Evolutionary conservation across 305 asterid species (phyloP), one percentile per base, ranked within the genome.

Genomic region (Caryopteris hybrid): DNA sequence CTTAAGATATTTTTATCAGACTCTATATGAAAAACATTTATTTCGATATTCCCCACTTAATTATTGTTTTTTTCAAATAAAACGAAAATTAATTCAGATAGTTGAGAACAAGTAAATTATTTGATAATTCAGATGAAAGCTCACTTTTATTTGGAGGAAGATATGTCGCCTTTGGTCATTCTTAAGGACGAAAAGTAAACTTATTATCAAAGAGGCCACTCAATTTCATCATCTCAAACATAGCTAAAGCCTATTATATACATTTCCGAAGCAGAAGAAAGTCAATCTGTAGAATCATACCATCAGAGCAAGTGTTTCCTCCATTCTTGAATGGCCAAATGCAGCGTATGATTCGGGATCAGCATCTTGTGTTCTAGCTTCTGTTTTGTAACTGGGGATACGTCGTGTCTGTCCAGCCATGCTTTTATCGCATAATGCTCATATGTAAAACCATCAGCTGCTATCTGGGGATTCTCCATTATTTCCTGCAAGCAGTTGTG

Each of bases 381-480:
- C 48, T 76, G 85, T 61, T 77, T 88, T 46, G 98, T 86, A 43
- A 92, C 90, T 5, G 96, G 97, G 6, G 98, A 92, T 17, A 83
- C 74, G 25, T 75, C 29, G 53, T 87, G 73, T 56, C 81, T 80
- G 16, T 81, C 84, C 0, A 92, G 75, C 96, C 98, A 92, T 58
- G 82, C 75, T 75, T 79, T 63, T 59, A 92, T 92, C 12, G 96
- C 97, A 52, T 78, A 79, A 71, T 66, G 80, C 78, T 92, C 98
- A n/a, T 92, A 92, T 3, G 95, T 88, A 80, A 86, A 92, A 46
- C 98, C 98, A 76, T 92, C 98, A 25, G 87, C 90, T 45, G 97
- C 98, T 69, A 90, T 81, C 29, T 81, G 77, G 14, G 98, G 98
- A 73, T 86, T 81, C 5, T 78, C 89, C 97, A 92, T 92, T 58